Base-by-base conservation (phyloP, 371 early-diverging fungal genomes). In the Rhizopus microsporus region DNA sequence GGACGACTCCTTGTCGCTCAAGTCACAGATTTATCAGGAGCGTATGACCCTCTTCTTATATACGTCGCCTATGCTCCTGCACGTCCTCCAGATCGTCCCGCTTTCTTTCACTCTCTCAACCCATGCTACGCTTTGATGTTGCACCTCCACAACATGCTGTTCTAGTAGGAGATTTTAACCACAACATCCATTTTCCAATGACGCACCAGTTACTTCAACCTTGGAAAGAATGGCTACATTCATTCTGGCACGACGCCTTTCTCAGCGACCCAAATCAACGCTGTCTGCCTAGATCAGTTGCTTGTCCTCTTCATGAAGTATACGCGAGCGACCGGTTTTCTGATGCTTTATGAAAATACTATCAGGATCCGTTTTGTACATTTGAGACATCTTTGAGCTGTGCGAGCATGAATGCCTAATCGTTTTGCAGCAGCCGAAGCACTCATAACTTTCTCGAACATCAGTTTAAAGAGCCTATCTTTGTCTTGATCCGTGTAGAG, bases 41-140 rank as follows among this genome's bases (percentile, higher is more conserved):
- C 23, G 23, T 23, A 23, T 2, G 23, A 2, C 23, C 5, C 43
- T 15, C 30, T 10, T 6, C 5, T 30, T n/a, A 35, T 4, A 51
- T 58, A 15, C 31, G 51, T 15, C 51, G 45, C 51, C 1, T 58
- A 58, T 45, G 58, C 44, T 8, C 58, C 58, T 16, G 51, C 38
- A 16, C 37, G 0, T 10, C 37, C 7, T 16, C 9, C 12, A 31
- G 15, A 31, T 10, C 31, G 43, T 3, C 44, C 23, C 8, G 5
- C 35, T 5, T 48, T 23, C 23, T 46, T 35, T 23, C 12, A 45
- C 23, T 13, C 35, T 7, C 37, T 42, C 29, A 7, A 45, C 10
- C n/a, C 29, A 34, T 15, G 13, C n/a, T 29, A 15, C 30, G 1
- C 2, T 32, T 13, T 23, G 7, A 35, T 7, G n/a, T 30, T 46